Evolutionary conservation across 2,329 filamentous ascomycete genomes (phyloP), one percentile per base, ranked within the genome.

Genomic region (Esteya vermicola): DNA sequence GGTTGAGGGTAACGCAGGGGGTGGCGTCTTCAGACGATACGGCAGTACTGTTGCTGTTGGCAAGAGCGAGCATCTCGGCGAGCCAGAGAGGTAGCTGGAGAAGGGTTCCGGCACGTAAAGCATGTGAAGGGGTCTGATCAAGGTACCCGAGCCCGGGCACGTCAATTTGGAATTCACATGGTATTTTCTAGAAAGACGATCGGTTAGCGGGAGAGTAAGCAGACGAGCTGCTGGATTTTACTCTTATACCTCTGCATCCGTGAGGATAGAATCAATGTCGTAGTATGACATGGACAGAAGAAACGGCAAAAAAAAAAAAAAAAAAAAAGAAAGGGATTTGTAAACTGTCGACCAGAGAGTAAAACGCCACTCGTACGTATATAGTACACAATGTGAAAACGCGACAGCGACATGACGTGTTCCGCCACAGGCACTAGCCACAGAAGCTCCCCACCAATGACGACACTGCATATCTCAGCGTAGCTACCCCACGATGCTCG

Each of bases 41-140:
- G n/a, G n/a, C n/a, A n/a, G n/a, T n/a, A n/a, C n/a, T n/a, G n/a
- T n/a, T n/a, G 19, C 21, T 39, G 22, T 67, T 69, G 47, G 74
- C 78, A 33, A 93, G 72, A 23, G 85, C 84, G 39, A 98, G 81
- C 73, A 95, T 89, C 59, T 94, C 85, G 49, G 82, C 86, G 12
- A 98, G 77, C 91, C 91, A 98, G 48, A 96, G 70, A 2, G 91
- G 91, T 1, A 96, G 76, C 45, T 81, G 74, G 35, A 96, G 69
- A 33, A 79, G 77, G 1, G 85, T 89, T 44, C 84, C 83, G 40
- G 78, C 62, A 57, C 89, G 91, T 51, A 96, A 78, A 55, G 82
- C 61, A 25, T 69, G 62, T 3, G 60, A 56, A 20, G 82, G 72
- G 53, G 85, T 89, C 53, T 86, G 86, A 61, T 93, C 86, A 44